Percentiles rank a stretch among this genome's conserved stretches.
These are phyloP conservation scores for Ophiosphaerella korrae DNA, from an alignment of 2,329 filamentous ascomycete genomes.

Conservation along the genomic window DNA sequence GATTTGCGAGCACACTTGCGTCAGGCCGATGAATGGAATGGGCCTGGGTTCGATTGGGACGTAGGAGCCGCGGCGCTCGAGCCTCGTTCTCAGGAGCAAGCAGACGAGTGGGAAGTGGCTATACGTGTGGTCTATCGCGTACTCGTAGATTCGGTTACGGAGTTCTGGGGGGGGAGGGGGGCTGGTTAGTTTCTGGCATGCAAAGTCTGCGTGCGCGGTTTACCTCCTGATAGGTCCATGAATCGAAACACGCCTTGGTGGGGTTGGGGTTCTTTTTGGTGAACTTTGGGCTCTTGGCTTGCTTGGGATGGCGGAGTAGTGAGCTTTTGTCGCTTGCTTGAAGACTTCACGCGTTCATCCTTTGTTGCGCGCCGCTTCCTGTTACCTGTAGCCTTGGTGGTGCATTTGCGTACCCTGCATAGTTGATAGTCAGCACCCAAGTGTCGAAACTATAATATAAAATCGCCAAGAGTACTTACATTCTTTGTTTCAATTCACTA, in stretches of 20 bases:
- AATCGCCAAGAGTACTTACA: slow-evolving; percentile 4
- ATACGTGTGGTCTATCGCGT: slow-evolving; percentile 12
- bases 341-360: neutral
- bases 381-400: slow-evolving; percentile 5
- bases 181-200: slow-evolving; percentile 1
- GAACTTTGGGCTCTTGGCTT: neutral
- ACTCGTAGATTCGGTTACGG: slow-evolving; percentile 31
- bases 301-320: neutral
- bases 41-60: no score
- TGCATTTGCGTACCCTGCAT: slow-evolving; percentile 6
- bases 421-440: slow-evolving; percentile 1
- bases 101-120: slow-evolving; percentile 20
- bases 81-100: neutral
- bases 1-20: slow-evolving; percentile 26
- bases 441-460: neutral
- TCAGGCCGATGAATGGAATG: slow-evolving; percentile 27
- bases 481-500: neutral
- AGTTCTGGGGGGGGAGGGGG: no score
- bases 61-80: neutral
- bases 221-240: slow-evolving; percentile 30
- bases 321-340: slow-evolving; percentile 12
- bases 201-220: neutral
- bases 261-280: neutral
- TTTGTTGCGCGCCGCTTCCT: slow-evolving; percentile 6
- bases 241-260: slow-evolving; percentile 18